phyloP scores from a whole-genome alignment of 257 asterid species.

The Solanum sparsipilum region DNA sequence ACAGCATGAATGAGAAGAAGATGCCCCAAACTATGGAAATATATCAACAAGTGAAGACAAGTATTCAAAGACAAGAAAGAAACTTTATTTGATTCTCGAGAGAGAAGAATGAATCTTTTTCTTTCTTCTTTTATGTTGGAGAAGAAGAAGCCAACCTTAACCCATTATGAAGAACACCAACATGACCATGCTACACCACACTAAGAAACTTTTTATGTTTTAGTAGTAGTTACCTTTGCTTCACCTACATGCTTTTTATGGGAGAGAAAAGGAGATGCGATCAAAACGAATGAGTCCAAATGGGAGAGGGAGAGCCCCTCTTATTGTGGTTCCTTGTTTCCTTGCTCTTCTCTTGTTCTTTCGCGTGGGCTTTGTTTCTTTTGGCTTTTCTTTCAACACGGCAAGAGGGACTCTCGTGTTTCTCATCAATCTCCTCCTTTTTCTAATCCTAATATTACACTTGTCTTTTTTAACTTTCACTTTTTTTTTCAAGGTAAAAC shows the following conservation, averaged over 20 bases:
- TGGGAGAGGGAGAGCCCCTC: background rate
- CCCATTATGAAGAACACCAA: background rate
- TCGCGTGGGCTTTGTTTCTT: slow-evolving; percentile 13
- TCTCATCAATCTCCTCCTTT: slow-evolving; percentile 6
- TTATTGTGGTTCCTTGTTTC: slow-evolving; percentile 7
- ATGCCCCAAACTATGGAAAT: slow-evolving; percentile 8
- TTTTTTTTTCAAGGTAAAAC: background rate
- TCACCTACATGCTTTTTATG: background rate
- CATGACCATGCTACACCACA: background rate
- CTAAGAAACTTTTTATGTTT: background rate
- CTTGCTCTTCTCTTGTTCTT: slow-evolving; percentile 3
- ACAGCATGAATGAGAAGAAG: slow-evolving; percentile 17
- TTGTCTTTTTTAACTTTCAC: background rate
- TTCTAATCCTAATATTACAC: background rate
- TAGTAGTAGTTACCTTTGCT: background rate
- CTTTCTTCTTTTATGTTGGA: background rate
- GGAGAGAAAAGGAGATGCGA: slow-evolving; percentile 5
- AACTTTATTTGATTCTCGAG: background rate
- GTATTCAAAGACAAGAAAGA: background rate
- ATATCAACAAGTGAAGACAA: background rate
- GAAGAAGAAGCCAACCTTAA: background rate
- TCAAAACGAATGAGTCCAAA: slow-evolving; percentile 22
- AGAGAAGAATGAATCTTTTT: background rate
- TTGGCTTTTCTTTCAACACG: slow-evolving; percentile 12
- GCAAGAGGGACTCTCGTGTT: slow-evolving; percentile 16